Evolutionary conservation across 1,139 yeast species (phyloP).

Genomic region (Lodderomyces metapsilosis): DNA sequence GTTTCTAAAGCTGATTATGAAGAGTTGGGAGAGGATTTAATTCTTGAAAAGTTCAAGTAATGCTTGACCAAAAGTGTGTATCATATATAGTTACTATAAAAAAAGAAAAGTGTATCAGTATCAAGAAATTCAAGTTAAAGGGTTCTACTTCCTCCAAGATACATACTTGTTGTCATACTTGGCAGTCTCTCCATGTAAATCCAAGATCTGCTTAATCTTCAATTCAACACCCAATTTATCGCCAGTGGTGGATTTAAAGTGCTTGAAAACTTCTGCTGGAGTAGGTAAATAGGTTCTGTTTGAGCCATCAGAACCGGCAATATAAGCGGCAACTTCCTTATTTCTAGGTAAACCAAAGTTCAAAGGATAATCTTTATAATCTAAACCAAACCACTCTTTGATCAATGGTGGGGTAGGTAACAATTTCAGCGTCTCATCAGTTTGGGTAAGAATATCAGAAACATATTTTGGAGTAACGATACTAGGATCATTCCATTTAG

Average conservation of each 20-base stretch:
- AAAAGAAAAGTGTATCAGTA: conserved; percentile 1
- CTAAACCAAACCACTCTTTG: conserved; percentile 46
- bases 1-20: conserved; percentile 56
- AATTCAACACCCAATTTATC: conserved; percentile 62
- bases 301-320: conserved; percentile 64
- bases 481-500: conserved; percentile 47
- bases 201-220: conserved; percentile 55
- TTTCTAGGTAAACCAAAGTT: conserved; percentile 80
- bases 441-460: conserved; percentile 20
- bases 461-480: conserved; percentile 23
- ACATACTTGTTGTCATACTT: conserved; percentile 56
- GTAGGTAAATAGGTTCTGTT: conserved; percentile 68
- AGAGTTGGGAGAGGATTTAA: conserved; percentile 59
- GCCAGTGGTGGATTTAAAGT: conserved; percentile 51
- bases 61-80: not conserved
- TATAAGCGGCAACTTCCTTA: conserved; percentile 52
- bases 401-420: conserved; percentile 38
- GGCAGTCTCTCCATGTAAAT: conserved; percentile 60
- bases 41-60: conserved; percentile 52
- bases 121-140: too few relatives aligned
- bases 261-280: conserved; percentile 58
- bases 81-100: conserved; percentile 4
- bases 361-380: conserved; percentile 67
- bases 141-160: conserved; percentile 49
- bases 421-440: conserved; percentile 28